A percentile compares a stretch with the other conserved stretches of the same genome.
Conservation (phyloP, 2,329 filamentous ascomycete genomes). For the Amauroascus verrucosus region DNA sequence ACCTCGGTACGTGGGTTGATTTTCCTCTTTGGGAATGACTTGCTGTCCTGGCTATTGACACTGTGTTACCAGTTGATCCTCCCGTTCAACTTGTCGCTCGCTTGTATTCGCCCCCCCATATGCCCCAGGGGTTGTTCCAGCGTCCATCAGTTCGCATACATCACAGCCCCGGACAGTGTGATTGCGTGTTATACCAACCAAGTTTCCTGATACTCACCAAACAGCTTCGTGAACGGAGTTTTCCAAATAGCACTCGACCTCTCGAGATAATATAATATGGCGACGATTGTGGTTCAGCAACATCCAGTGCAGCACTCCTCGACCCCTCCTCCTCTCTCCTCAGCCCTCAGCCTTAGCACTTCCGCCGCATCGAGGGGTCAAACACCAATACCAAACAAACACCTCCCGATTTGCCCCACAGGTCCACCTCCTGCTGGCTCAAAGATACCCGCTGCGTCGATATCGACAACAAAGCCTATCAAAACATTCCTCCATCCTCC, state of each 20-base stretch:
- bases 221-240: not conserved
- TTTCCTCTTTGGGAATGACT: constrained; percentile 4
- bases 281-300: constrained; percentile 40
- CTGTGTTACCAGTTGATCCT: constrained; percentile 6
- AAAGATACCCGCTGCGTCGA: constrained; percentile 46
- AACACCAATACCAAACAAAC: constrained; percentile 71
- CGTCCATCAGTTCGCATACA: not conserved
- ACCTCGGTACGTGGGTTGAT: constrained; percentile 2
- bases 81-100: constrained; percentile 7
- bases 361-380: constrained; percentile 43
- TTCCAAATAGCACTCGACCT: not conserved
- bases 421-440: constrained; percentile 48
- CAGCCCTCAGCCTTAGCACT: constrained; percentile 50
- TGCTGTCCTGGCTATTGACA: not conserved
- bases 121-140: not conserved
- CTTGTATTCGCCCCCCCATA: not conserved
- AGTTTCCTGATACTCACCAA: not conserved
- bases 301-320: constrained; percentile 40
- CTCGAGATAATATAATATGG: constrained; percentile 28
- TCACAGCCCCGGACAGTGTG: not conserved
- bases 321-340: constrained; percentile 38
- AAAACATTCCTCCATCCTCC: constrained; percentile 63
- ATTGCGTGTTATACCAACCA: not conserved
- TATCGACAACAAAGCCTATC: constrained; percentile 45
- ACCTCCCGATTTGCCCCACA: constrained; percentile 78